Base-by-base conservation (phyloP, 352 stramenopile species). In the Globisporangium solare region DNA sequence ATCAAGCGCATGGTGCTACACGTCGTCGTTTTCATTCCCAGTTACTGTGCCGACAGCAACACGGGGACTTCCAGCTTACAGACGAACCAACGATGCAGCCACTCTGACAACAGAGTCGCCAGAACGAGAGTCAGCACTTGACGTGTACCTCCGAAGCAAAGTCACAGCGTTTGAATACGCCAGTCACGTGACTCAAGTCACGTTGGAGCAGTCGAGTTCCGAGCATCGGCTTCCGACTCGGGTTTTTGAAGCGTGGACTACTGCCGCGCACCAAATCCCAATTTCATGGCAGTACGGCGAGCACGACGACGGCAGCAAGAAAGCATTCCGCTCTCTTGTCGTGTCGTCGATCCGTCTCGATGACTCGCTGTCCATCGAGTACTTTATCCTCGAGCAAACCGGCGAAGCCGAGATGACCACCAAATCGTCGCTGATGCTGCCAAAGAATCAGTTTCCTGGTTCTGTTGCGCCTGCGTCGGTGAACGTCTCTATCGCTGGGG, bases 1-100 rank as follows among this genome's bases (percentile, higher is more conserved):
- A 13, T 49, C 27, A 35, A 35, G 27, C 10, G 27, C 24, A 18
- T 43, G 73, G 6, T 83, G 70, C 55, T 76, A 66, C 37, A 68
- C 68, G 3, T 71, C 74, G 11, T 74, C 71, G 0, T 82, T 80
- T 27, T 54, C 64, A 15, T 63, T 68, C 10, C 56, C 60, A 15
- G 18, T 3, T 42, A 11, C 37, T 3, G 31, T 21, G 32, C 15
- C 15, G 18, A 20, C 37, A 47, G 4, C 32, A 32, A 1, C 20
- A 24, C 5, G 15, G 20, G 21, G 15, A 11, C 27, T 35, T 35
- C 27, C 7, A 56, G 3, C 7, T 15, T 61, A 43, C 15, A 49
- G 45, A 31, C 15, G 51, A 31, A 45, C 6, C 31, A 40, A 13
- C 2, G 59, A 53, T 22, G 49, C 45, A 59, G 59, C 18, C 31